phyloP scores from a whole-genome alignment of 495 filamentous ascomycete species.

The Sporormia fimetaria region DNA sequence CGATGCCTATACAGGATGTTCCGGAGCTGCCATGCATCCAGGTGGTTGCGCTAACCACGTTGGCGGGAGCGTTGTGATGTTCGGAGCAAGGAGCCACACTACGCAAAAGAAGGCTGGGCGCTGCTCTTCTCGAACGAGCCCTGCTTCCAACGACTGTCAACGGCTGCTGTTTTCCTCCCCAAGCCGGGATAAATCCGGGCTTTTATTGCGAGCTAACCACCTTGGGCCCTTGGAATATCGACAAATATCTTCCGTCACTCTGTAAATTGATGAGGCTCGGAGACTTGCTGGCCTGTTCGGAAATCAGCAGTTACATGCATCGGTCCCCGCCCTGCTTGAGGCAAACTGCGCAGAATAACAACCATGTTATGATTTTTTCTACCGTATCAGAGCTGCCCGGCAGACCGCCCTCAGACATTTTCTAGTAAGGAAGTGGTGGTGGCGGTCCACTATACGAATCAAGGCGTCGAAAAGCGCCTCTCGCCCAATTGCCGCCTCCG shows the following conservation, averaged over 20 bases:
- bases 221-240: conserved; percentile 8
- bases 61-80: too few species aligned
- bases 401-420: conserved; percentile 15
- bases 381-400: conserved; percentile 14
- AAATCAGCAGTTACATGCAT: conserved; percentile 2
- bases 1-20: too few species aligned
- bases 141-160: too few species aligned
- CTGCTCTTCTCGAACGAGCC: too few species aligned
- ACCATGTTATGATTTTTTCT: conserved; percentile 7
- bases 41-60: too few species aligned
- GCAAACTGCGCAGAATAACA: conserved; percentile 4
- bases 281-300: background rate
- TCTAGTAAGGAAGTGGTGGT: conserved; percentile 13
- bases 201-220: conserved; percentile 7
- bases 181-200: too few species aligned
- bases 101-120: too few species aligned
- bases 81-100: too few species aligned
- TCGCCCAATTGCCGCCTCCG: conserved; percentile 10
- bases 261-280: conserved; percentile 16
- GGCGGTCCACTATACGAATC: conserved; percentile 6
- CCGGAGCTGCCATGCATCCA: too few species aligned
- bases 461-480: background rate
- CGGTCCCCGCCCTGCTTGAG: conserved; percentile 9
- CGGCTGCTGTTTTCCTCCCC: too few species aligned
- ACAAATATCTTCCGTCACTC: conserved; percentile 1